Conservation (phyloP, 1,139 yeast species). For the Meyerozyma smithsonii region DNA sequence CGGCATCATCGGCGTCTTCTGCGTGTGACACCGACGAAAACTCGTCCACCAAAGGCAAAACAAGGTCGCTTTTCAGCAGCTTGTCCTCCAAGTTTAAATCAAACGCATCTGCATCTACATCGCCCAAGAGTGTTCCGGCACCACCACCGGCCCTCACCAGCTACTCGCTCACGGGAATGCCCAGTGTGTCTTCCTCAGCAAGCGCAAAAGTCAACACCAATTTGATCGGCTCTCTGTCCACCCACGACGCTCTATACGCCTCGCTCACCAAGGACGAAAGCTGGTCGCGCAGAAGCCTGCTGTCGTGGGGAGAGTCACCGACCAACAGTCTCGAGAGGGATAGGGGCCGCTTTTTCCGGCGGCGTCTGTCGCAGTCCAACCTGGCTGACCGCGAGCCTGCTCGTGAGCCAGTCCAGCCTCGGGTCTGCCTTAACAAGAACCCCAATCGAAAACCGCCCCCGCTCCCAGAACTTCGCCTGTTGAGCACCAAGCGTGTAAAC, state of each 20-base stretch:
- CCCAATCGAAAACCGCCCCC: slow-evolving; percentile 33
- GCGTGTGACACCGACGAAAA: not conserved
- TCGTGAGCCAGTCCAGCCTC: not conserved
- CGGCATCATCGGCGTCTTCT: not conserved
- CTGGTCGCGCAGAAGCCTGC: slow-evolving; percentile 5
- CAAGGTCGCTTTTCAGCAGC: slow-evolving; percentile 45
- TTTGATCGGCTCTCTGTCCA: not conserved
- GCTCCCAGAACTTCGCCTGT: slow-evolving; percentile 35
- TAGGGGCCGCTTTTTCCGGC: slow-evolving; percentile 9
- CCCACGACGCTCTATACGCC: slow-evolving; percentile 16
- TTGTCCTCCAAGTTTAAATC: slow-evolving; percentile 53
- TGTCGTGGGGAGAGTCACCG: not conserved
- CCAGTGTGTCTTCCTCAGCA: not conserved
- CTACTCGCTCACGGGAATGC: not conserved
- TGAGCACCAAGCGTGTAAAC: slow-evolving; percentile 52
- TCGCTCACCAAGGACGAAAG: slow-evolving; percentile 7
- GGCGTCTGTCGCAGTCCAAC: slow-evolving; percentile 2
- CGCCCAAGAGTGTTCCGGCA: slow-evolving; percentile 2
- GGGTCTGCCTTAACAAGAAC: slow-evolving; percentile 46
- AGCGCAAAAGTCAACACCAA: not conserved
- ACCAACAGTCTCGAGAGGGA: slow-evolving; percentile 7
- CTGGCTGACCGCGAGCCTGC: not conserved
- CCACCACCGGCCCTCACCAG: not conserved
- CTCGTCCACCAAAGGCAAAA: slow-evolving; percentile 14
- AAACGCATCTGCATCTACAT: slow-evolving; percentile 6